Percentiles rank a stretch among this genome's conserved stretches.
Evolutionary conservation across 2,329 filamentous ascomycete species (phyloP).

Genomic region (Calonectria pteridis): DNA sequence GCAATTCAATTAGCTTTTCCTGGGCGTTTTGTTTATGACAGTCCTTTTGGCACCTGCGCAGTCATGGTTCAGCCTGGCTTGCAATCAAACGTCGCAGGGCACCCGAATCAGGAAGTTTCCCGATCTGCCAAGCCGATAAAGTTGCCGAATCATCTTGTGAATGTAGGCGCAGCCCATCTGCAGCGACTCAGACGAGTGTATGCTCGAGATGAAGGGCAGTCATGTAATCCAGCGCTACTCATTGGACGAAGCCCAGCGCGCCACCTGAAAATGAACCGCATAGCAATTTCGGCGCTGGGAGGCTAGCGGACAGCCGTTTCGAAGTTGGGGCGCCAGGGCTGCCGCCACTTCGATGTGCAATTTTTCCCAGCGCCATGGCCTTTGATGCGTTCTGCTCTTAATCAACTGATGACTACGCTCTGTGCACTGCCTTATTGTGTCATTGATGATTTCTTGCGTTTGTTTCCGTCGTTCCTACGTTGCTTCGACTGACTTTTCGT

Average conservation of each 20-base stretch:
- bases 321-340: background rate
- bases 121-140: background rate
- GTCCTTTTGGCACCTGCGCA: background rate
- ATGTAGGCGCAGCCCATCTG: background rate
- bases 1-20: background rate
- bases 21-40: background rate
- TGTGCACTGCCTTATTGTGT: background rate
- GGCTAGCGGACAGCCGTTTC: background rate
- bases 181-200: background rate
- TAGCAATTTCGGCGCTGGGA: background rate
- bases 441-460: background rate
- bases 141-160: background rate
- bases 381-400: background rate
- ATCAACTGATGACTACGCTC: background rate
- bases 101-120: background rate
- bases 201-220: background rate
- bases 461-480: background rate
- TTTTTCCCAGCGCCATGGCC: background rate
- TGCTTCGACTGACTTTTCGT: background rate
- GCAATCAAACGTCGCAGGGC: background rate
- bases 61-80: background rate
- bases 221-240: too few species aligned
- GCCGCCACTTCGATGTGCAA: background rate
- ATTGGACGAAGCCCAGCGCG: background rate
- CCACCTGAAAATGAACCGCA: background rate